Percentiles rank a stretch among this genome's conserved stretches.
Evolutionary conservation across 2,329 filamentous ascomycete genomes (phyloP).

Genomic region (Cladophialophora bantiana): DNA sequence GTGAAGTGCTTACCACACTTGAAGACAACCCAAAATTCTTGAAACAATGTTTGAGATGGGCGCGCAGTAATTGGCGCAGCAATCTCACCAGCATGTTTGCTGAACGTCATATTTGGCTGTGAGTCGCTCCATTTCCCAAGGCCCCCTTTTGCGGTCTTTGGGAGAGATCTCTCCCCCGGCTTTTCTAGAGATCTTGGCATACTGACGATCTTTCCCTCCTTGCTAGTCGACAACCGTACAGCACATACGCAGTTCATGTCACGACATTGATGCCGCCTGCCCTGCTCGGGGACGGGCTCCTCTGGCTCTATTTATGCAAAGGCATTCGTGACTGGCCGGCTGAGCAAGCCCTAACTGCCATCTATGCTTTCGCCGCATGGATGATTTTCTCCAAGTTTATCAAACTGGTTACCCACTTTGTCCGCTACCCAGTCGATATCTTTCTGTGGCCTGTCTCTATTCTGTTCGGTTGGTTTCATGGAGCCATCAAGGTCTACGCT

Average conservation of each 20-base stretch:
- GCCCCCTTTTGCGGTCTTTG: too few species aligned
- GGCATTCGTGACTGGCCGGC: slow-evolving; percentile 69
- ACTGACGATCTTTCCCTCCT: slow-evolving; percentile 25
- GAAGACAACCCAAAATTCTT: slow-evolving; percentile 89
- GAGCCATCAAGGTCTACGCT: slow-evolving; percentile 89
- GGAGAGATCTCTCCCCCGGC: slow-evolving; percentile 24
- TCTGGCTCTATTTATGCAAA: slow-evolving; percentile 73
- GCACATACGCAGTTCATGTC: slow-evolving; percentile 88
- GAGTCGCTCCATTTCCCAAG: slow-evolving; percentile 55
- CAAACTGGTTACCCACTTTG: slow-evolving; percentile 86
- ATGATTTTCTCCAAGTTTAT: slow-evolving; percentile 91
- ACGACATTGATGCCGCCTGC: slow-evolving; percentile 92
- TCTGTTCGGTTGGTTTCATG: slow-evolving; percentile 90
- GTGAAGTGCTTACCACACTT: slow-evolving; percentile 89
- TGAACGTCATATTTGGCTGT: slow-evolving; percentile 86
- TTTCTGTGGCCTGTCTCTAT: slow-evolving; percentile 83
- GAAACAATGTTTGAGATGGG: slow-evolving; percentile 93
- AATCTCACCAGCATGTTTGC: slow-evolving; percentile 89
- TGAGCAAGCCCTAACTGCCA: slow-evolving; percentile 60
- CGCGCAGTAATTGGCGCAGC: slow-evolving; percentile 96
- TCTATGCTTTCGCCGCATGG: slow-evolving; percentile 71
- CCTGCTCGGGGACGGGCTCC: slow-evolving; percentile 75
- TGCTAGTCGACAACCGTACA: slow-evolving; percentile 85
- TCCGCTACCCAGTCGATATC: slow-evolving; percentile 81
- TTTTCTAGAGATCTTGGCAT: slow-evolving; percentile 24